Evolutionary conservation across 2,329 filamentous ascomycete species (phyloP).

Genomic region (Colletotrichum simmondsii): DNA sequence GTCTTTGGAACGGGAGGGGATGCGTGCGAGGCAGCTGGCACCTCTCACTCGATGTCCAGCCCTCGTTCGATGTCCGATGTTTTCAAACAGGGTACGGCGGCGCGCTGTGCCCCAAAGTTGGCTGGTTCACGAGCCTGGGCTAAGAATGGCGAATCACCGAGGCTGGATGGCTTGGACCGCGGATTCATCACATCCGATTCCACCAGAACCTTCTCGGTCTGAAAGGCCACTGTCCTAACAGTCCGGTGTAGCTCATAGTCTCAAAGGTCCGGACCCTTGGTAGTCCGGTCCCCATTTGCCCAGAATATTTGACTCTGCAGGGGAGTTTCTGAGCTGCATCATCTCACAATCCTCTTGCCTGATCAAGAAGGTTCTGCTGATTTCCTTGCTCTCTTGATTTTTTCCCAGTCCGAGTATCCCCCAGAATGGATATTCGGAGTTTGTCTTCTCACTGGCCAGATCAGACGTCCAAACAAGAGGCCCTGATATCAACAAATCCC

Average conservation of each 20-base stretch:
- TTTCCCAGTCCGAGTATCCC: neutral
- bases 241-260: neutral
- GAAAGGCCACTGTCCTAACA: neutral
- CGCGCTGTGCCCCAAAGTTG: neutral
- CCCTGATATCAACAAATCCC: neutral
- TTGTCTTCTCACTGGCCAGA: neutral
- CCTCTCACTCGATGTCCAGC: neutral
- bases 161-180: constrained; percentile 1
- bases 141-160: neutral
- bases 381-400: neutral
- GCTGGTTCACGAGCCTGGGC: neutral
- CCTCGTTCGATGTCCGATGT: neutral
- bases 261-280: neutral
- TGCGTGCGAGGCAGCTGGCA: neutral
- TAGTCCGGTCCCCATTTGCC: neutral
- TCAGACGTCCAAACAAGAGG: neutral
- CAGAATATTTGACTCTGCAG: neutral
- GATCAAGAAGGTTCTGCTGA: neutral
- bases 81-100: neutral
- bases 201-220: neutral
- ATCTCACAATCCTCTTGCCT: neutral
- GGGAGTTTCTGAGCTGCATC: neutral
- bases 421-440: neutral
- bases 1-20: neutral
- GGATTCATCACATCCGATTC: constrained; percentile 1